Conservation (phyloP, 805 yeast species). For the Candida maltosa region DNA sequence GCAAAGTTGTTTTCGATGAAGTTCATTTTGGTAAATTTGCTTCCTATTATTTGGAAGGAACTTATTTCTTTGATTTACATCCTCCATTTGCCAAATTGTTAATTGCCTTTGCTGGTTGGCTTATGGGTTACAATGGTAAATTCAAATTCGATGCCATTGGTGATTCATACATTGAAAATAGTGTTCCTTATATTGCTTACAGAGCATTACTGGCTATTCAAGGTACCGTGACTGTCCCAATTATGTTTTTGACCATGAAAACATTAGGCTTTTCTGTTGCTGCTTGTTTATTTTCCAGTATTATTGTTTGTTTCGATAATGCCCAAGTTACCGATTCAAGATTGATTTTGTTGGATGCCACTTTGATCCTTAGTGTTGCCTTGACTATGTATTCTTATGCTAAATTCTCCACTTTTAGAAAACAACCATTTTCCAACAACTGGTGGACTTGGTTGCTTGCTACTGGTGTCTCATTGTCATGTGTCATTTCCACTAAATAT, state of each 20-base stretch:
- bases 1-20: slow-evolving; percentile 81
- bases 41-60: slow-evolving; percentile 79
- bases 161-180: slow-evolving; percentile 68
- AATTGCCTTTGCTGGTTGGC: slow-evolving; percentile 85
- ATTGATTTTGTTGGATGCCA: slow-evolving; percentile 87
- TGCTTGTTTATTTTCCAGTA: slow-evolving; percentile 73
- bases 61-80: slow-evolving; percentile 93
- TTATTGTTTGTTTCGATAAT: slow-evolving; percentile 78
- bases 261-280: slow-evolving; percentile 77
- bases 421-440: slow-evolving; percentile 55
- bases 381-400: slow-evolving; percentile 74
- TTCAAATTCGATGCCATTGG: slow-evolving; percentile 92
- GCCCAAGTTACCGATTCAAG: slow-evolving; percentile 91
- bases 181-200: slow-evolving; percentile 83
- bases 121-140: slow-evolving; percentile 86
- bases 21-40: slow-evolving; percentile 88
- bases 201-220: slow-evolving; percentile 77
- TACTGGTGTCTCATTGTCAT: slow-evolving; percentile 84
- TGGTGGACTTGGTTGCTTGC: slow-evolving; percentile 89
- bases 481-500: slow-evolving; percentile 93
- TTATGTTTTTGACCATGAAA: slow-evolving; percentile 80
- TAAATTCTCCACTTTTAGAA: slow-evolving; percentile 67
- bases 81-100: slow-evolving; percentile 96
- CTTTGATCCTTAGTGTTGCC: slow-evolving; percentile 81
- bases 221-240: slow-evolving; percentile 79